Evolutionary conservation across 2,329 filamentous ascomycete species (phyloP).

Genomic region (Colletotrichum lentis): DNA sequence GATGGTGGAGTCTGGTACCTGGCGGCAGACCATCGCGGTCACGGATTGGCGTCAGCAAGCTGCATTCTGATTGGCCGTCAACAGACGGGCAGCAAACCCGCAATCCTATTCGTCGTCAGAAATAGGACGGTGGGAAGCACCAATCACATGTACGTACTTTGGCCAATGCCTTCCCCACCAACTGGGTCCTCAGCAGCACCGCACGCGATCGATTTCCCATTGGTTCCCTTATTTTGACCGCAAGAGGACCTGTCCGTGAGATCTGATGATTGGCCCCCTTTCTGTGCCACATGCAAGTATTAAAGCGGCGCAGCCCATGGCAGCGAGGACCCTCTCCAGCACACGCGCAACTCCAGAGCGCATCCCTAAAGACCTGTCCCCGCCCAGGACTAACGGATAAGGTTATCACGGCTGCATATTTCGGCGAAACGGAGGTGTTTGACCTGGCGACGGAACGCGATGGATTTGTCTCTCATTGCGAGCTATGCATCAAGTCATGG

Average conservation of each 20-base stretch:
- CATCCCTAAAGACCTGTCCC: neutral
- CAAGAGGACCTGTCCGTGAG: too few species aligned
- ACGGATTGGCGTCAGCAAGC: neutral
- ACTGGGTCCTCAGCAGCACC: neutral
- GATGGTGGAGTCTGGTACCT: too few species aligned
- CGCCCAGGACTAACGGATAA: neutral
- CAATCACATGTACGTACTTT: neutral
- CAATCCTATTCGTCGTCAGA: neutral
- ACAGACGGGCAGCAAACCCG: neutral
- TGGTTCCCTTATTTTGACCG: too few species aligned
- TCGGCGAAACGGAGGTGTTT: neutral
- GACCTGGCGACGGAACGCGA: neutral
- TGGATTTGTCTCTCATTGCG: neutral
- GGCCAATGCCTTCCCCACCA: neutral
- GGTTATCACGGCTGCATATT: neutral
- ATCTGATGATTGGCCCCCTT: too few species aligned
- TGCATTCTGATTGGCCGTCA: neutral
- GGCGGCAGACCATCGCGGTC: too few species aligned
- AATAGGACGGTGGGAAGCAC: neutral
- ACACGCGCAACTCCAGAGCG: neutral
- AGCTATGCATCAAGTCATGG: neutral
- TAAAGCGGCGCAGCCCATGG: neutral
- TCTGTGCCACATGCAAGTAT: too few species aligned
- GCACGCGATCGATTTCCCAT: neutral
- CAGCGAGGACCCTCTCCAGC: neutral